A percentile compares a stretch with the other conserved stretches of the same genome.
Evolutionary conservation across 768 basidiomycete species (phyloP).

Genomic region (Trichaptum fuscoviolaceum): DNA sequence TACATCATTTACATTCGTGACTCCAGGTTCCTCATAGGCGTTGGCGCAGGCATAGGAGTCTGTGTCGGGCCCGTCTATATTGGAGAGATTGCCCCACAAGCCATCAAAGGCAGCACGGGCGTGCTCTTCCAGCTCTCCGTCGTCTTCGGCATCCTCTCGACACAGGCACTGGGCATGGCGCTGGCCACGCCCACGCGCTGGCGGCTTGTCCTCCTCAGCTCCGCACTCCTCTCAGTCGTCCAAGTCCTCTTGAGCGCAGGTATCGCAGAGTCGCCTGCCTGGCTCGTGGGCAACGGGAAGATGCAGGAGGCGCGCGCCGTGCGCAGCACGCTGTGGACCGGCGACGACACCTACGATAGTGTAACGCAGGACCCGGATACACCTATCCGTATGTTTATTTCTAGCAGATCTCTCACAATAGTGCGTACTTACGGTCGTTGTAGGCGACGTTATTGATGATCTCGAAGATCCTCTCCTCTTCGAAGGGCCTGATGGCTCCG

Average conservation of each 20-base stretch:
- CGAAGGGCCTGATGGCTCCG: conserved; percentile 15
- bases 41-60: conserved; percentile 66
- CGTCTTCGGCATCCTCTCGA: conserved; percentile 82
- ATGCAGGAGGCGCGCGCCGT: conserved; percentile 42
- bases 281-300: conserved; percentile 48
- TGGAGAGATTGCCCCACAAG: conserved; percentile 76
- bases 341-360: conserved; percentile 9
- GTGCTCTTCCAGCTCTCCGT: conserved; percentile 80
- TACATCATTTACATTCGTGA: conserved; percentile 3
- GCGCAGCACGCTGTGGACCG: conserved; percentile 52
- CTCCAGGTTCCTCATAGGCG: conserved; percentile 56
- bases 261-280: conserved; percentile 69
- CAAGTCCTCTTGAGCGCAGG: conserved; percentile 52
- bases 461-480: conserved; percentile 37
- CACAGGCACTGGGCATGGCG: conserved; percentile 69
- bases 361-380: background rate
- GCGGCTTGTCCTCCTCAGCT: conserved; percentile 66
- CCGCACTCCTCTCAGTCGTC: conserved; percentile 44
- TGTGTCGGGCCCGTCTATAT: conserved; percentile 83
- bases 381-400: background rate
- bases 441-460: conserved; percentile 14
- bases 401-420: background rate
- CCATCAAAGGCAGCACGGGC: conserved; percentile 74
- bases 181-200: conserved; percentile 67
- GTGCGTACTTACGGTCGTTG: background rate